phyloP scores from a whole-genome alignment of 2,329 filamentous ascomycete species.

The Beauveria scarabaeidicola region DNA sequence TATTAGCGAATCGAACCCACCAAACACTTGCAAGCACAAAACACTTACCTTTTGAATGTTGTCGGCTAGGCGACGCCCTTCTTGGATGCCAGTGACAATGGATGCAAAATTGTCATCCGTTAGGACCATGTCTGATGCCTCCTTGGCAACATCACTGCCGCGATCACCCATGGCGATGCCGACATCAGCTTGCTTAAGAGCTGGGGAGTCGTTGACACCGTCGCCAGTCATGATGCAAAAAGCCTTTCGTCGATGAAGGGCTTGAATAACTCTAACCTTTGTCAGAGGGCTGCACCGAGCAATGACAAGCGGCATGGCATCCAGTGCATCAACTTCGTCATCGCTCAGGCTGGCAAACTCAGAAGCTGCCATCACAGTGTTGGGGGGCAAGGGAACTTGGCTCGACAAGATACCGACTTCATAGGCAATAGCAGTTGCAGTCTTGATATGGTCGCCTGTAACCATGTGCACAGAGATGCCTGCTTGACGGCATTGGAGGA shows the following conservation, averaged over 20 bases:
- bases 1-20: slow-evolving; percentile 13
- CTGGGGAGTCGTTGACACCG: slow-evolving; percentile 67
- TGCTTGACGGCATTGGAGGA: slow-evolving; percentile 49
- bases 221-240: slow-evolving; percentile 71
- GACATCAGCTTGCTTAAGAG: slow-evolving; percentile 63
- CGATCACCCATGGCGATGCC: slow-evolving; percentile 68
- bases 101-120: slow-evolving; percentile 85
- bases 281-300: slow-evolving; percentile 62
- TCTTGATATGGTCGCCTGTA: slow-evolving; percentile 61
- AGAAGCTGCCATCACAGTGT: slow-evolving; percentile 51
- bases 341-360: slow-evolving; percentile 56
- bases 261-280: slow-evolving; percentile 69
- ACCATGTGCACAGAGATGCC: slow-evolving; percentile 62
- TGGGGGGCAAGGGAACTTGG: slow-evolving; percentile 27
- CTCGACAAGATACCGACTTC: slow-evolving; percentile 52
- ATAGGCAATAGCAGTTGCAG: slow-evolving; percentile 55
- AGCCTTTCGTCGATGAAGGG: slow-evolving; percentile 57
- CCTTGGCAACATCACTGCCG: slow-evolving; percentile 66
- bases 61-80: slow-evolving; percentile 61
- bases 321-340: slow-evolving; percentile 52
- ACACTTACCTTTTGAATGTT: slow-evolving; percentile 60
- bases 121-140: slow-evolving; percentile 80
- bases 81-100: slow-evolving; percentile 63
- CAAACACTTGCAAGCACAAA: neutral
- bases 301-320: slow-evolving; percentile 56